Evolutionary conservation across 805 yeast species (phyloP).

Genomic region (Saccharomycopsis synnaedendra): DNA sequence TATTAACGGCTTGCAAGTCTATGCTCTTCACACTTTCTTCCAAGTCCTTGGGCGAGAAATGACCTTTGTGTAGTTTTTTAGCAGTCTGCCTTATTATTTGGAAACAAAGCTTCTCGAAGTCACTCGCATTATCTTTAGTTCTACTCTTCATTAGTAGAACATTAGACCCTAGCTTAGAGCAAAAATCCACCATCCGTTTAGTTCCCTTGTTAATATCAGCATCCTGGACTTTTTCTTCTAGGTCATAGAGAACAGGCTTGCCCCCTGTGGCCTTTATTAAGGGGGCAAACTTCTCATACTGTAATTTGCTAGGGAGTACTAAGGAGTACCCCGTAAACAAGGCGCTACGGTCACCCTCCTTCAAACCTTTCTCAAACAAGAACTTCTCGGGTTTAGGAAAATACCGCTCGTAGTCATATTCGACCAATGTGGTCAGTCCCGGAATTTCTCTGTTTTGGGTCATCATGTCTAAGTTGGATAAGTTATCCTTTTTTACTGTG

Average conservation of each 20-base stretch:
- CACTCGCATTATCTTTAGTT: no score
- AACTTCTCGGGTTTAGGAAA: slow-evolving; percentile 6
- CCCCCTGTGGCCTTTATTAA: slow-evolving; percentile 8
- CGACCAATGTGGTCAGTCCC: neutral
- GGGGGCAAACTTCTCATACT: slow-evolving; percentile 1
- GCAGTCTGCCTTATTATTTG: no score
- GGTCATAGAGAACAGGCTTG: neutral
- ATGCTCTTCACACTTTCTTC: no score
- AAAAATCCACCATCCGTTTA: no score
- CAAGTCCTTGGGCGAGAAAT: no score
- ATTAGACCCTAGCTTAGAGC: no score
- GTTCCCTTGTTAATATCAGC: neutral
- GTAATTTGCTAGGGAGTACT: slow-evolving; percentile 1
- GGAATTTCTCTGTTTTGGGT: slow-evolving; percentile 5
- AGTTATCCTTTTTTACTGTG: neutral
- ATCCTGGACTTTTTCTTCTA: neutral
- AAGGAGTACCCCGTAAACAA: slow-evolving; percentile 2
- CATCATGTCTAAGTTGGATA: neutral
- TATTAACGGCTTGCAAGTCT: no score
- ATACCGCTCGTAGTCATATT: neutral
- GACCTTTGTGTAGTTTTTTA: no score
- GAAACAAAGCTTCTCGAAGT: no score
- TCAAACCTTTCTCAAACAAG: neutral
- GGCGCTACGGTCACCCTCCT: neutral
- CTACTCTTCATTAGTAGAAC: no score